Evolutionary conservation across 257 asterid species (phyloP).

Genomic region (Pogostemon cablin): DNA sequence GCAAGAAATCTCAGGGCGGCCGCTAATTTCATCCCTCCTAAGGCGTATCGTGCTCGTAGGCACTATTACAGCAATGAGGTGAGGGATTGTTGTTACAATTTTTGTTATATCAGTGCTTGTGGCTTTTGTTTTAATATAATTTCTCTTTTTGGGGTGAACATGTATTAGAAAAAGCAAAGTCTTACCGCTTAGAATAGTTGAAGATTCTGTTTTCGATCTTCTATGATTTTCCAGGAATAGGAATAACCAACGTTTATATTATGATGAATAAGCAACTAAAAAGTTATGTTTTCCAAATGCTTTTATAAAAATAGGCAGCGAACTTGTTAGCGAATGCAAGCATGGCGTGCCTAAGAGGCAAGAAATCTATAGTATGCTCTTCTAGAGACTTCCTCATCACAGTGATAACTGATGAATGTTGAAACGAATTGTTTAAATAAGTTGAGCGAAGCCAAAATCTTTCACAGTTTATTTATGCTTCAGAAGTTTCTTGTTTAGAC

Average conservation of each 20-base stretch:
- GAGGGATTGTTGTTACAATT: conserved; percentile 4
- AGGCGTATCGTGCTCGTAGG: conserved; percentile 88
- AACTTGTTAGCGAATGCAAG: conserved; percentile 10
- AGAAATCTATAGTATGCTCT: conserved; percentile 6
- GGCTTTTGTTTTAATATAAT: conserved; percentile 2
- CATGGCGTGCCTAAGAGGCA: conserved; percentile 7
- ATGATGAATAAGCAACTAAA: background rate
- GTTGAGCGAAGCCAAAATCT: too few species aligned
- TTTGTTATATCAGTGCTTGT: conserved; percentile 12
- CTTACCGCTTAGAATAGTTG: conserved; percentile 5
- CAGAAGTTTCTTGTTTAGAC: background rate
- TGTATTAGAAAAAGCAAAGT: conserved; percentile 20
- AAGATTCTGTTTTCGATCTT: conserved; percentile 13
- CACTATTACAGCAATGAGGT: conserved; percentile 89
- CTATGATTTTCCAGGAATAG: background rate
- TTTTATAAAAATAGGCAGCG: background rate
- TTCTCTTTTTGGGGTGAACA: conserved; percentile 21
- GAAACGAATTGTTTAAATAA: background rate
- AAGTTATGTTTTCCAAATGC: background rate
- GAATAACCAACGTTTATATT: background rate
- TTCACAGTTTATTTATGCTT: too few species aligned
- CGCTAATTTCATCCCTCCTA: conserved; percentile 90
- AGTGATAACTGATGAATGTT: background rate
- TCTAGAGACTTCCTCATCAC: background rate
- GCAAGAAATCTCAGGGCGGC: conserved; percentile 95